Evolutionary conservation across 352 stramenopile species (phyloP), one percentile per base, ranked within the genome.

Genomic region (Elongisporangium prolatum): DNA sequence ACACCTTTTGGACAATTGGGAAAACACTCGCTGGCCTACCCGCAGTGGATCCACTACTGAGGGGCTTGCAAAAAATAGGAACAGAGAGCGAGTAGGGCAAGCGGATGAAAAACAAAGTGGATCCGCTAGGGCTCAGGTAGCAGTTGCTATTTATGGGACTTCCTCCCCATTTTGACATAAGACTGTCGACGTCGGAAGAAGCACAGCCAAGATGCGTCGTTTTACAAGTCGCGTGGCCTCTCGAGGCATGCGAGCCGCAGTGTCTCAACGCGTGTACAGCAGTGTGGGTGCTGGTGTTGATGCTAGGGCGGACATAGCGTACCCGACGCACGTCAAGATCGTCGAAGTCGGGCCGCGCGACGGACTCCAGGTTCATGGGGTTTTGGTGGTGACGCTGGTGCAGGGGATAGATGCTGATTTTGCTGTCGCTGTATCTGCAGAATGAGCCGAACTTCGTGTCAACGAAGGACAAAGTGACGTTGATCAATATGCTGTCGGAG

Each of bases 311-410:
- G 34, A 44, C 10, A 17, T 54, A 22, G 50, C 48, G 25, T 95
- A 93, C 68, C 86, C 86, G 21, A 55, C 52, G 37, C 84, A 71
- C 57, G 91, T 97, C 52, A 96, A 92, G 66, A 96, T 98, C 69
- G 91, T 98, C 10, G 91, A 98, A 68, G 96, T 99, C 18, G 96
- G 96, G 25, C 95, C 96, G 21, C 82, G 96, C 18, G 97, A 99
- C 74, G 97, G 97, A 2, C 75, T 99, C n/a, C 90, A 93, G 70
- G 78, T 85, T 47, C 18, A 1, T 16, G 3, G 5, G n/a, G 18
- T 11, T 9, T 64, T 22, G 17, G 28, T 40, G 28, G 28, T 13
- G 24, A 16, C 9, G 21, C 4, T 25, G 3, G 13, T 47, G 16
- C 6, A 50, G 20, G 50, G 17, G 17, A 10, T 22, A 20, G 5